Conservation (phyloP, 169 alveolate species). For the Babesia sp. region DNA sequence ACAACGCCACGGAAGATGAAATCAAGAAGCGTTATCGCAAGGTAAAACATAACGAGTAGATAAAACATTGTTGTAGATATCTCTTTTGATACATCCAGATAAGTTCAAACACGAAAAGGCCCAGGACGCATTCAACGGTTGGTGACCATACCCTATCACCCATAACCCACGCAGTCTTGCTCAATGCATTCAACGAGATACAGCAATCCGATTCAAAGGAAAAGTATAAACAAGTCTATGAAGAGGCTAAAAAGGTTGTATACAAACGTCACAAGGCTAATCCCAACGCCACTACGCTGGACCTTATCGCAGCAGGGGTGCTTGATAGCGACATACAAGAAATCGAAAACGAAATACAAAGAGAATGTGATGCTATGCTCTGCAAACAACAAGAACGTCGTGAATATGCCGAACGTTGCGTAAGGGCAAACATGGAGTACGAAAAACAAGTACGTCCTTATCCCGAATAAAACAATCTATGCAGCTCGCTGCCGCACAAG, state of each 20-base stretch:
- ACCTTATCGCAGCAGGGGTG: slow-evolving; percentile 52
- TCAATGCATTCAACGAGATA: slow-evolving; percentile 81
- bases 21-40: slow-evolving; percentile 57
- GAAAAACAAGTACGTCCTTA: slow-evolving; percentile 65
- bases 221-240: slow-evolving; percentile 80
- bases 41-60: not conserved
- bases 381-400: slow-evolving; percentile 74
- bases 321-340: slow-evolving; percentile 58
- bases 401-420: slow-evolving; percentile 83
- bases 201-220: slow-evolving; percentile 77
- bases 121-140: slow-evolving; percentile 86
- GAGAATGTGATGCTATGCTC: slow-evolving; percentile 78
- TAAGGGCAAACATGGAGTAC: slow-evolving; percentile 77
- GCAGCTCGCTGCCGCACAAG: slow-evolving; percentile 48
- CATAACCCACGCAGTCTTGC: slow-evolving; percentile 50
- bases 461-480: not conserved
- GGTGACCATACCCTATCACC: not conserved
- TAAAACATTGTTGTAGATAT: slow-evolving; percentile 5
- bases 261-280: slow-evolving; percentile 68
- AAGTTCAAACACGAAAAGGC: slow-evolving; percentile 86
- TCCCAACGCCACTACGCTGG: slow-evolving; percentile 65
- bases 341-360: slow-evolving; percentile 73
- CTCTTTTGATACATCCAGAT: slow-evolving; percentile 87
- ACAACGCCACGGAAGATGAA: slow-evolving; percentile 65
- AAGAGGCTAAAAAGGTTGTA: slow-evolving; percentile 76